Conservation (phyloP, 768 basidiomycete genomes). For the Russula vinacea region DNA sequence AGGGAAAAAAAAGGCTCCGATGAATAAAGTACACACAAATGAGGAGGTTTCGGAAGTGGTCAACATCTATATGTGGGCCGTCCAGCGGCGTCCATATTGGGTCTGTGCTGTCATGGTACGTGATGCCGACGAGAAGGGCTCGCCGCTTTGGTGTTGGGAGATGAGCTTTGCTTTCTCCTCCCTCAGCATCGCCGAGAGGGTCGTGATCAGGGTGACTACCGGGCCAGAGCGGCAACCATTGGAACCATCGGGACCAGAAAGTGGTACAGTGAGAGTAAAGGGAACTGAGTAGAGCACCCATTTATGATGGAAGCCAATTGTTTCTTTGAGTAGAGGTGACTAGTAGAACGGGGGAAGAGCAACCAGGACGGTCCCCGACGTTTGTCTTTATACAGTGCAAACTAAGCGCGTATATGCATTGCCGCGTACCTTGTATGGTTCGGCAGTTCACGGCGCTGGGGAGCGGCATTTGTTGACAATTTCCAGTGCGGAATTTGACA, state of each 20-base stretch:
- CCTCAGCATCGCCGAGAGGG: no score
- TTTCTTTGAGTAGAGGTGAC: background rate
- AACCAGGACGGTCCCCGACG: background rate
- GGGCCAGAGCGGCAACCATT: background rate
- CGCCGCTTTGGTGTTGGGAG: conserved; percentile 8
- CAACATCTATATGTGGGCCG: conserved; percentile 22
- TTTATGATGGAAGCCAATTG: background rate
- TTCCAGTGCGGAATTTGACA: no score
- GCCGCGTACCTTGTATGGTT: background rate
- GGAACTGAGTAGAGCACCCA: conserved; percentile 11
- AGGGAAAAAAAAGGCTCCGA: background rate
- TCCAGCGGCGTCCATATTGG: conserved; percentile 6
- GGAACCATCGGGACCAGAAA: background rate
- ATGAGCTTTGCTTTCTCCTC: background rate
- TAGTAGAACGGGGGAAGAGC: background rate
- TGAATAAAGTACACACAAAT: background rate
- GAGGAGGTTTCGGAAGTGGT: conserved; percentile 20
- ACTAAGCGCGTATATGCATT: background rate
- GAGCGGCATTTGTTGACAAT: no score
- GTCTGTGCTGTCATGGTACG: background rate
- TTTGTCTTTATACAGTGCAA: background rate
- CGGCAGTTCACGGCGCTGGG: no score
- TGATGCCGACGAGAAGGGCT: conserved; percentile 30
- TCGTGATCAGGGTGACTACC: background rate
- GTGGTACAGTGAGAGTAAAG: background rate